A percentile compares a stretch with the other conserved stretches of the same genome.
These are phyloP conservation scores for Pseudonitzschia delicatissima DNA, from an alignment of 108 stramenopile genomes.

Conservation along the genomic window DNA sequence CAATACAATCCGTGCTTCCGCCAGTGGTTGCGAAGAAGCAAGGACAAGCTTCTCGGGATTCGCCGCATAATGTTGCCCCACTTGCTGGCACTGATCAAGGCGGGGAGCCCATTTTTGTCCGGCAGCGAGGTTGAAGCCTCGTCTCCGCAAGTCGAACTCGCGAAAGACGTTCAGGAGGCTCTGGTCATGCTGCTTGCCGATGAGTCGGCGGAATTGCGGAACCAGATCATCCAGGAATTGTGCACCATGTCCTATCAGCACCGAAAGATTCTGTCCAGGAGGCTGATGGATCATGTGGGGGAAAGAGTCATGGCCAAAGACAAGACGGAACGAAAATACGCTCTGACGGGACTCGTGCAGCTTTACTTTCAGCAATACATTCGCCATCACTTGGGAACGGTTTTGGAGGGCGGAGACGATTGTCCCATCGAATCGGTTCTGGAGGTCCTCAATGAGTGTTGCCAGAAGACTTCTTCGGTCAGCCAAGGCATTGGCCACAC, in stretches of 20 bases:
- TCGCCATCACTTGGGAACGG: constrained; percentile 37
- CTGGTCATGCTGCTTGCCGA: constrained; percentile 14
- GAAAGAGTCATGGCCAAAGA: constrained; percentile 62
- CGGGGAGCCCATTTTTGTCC: not conserved
- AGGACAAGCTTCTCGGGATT: constrained; percentile 51
- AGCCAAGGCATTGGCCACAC: not conserved
- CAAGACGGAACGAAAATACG: constrained; percentile 67
- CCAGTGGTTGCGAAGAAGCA: constrained; percentile 64
- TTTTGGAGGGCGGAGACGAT: constrained; percentile 69
- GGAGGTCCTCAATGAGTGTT: constrained; percentile 26
- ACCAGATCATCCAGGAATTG: constrained; percentile 57
- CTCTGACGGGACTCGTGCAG: constrained; percentile 73
- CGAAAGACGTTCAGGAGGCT: constrained; percentile 17
- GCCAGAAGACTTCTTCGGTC: not conserved
- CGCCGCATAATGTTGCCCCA: constrained; percentile 64
- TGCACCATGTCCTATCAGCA: constrained; percentile 62
- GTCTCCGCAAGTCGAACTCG: constrained; percentile 3
- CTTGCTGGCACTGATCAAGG: constrained; percentile 46
- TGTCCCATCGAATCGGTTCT: constrained; percentile 56
- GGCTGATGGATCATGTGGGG: constrained; percentile 60
- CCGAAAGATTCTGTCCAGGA: constrained; percentile 32
- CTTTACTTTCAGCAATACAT: constrained; percentile 68
- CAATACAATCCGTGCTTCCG: constrained; percentile 61
- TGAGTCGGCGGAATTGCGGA: constrained; percentile 50
- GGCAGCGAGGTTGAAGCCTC: not conserved